phyloP scores from a whole-genome alignment of 768 basidiomycete species.

The Serendipita sp. region DNA sequence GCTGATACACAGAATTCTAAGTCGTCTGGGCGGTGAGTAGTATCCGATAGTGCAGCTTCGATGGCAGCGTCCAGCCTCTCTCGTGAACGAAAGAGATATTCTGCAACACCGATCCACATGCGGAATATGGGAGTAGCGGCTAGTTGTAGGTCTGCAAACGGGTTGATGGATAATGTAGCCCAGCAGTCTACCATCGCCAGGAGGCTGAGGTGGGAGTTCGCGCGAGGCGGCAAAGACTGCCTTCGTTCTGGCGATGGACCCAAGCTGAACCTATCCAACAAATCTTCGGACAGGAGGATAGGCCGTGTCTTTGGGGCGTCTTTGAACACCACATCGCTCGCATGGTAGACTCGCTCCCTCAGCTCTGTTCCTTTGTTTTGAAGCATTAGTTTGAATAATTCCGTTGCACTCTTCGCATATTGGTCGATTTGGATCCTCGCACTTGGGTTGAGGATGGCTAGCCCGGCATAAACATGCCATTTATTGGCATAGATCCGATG shows the following conservation, averaged over 20 bases:
- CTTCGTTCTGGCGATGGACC: slow-evolving; percentile 22
- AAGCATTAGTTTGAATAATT: slow-evolving; percentile 94
- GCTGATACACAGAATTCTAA: slow-evolving; percentile 89
- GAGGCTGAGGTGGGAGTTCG: slow-evolving; percentile 84
- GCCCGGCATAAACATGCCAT: slow-evolving; percentile 98
- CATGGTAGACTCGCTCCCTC: slow-evolving; percentile 54
- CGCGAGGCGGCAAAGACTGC: slow-evolving; percentile 22
- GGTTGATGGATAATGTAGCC: slow-evolving; percentile 73
- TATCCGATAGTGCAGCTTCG: slow-evolving; percentile 56
- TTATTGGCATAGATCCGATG: slow-evolving; percentile 93
- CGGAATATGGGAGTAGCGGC: slow-evolving; percentile 95
- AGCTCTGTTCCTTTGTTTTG: slow-evolving; percentile 37
- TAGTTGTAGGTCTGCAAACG: slow-evolving; percentile 78
- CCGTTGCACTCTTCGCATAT: slow-evolving; percentile 69
- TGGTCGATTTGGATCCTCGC: slow-evolving; percentile 83
- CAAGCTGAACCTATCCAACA: slow-evolving; percentile 82
- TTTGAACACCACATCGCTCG: slow-evolving; percentile 63
- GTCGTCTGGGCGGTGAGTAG: slow-evolving; percentile 73
- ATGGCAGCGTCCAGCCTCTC: slow-evolving; percentile 52
- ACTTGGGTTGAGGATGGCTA: slow-evolving; percentile 92
- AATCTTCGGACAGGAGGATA: slow-evolving; percentile 67
- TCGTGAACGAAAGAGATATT: slow-evolving; percentile 73
- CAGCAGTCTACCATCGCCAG: slow-evolving; percentile 99
- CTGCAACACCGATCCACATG: slow-evolving; percentile 92
- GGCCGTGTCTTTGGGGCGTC: slow-evolving; percentile 28